Percentiles rank a stretch among this genome's conserved stretches.
These are phyloP conservation scores for Cystobasidium sp. DNA, from an alignment of 1,284 basidiomycete genomes.

Conservation along the genomic window DNA sequence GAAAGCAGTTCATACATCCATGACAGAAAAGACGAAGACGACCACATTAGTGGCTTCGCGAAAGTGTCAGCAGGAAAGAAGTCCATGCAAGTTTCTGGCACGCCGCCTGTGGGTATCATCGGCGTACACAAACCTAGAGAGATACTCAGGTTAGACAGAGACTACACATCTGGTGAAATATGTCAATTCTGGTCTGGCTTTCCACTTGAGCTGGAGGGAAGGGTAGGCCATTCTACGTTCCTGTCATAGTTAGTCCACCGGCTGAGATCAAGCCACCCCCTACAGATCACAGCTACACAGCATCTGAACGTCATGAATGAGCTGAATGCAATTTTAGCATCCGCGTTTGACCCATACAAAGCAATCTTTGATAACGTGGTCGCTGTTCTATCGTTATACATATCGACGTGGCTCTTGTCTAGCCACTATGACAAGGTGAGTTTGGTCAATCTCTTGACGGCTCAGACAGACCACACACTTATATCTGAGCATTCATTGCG, in stretches of 20 bases:
- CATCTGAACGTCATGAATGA: conserved; percentile 57
- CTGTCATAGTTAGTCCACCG: neutral
- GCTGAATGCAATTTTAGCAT: conserved; percentile 57
- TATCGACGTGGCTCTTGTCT: conserved; percentile 67
- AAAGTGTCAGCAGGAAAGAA: conserved; percentile 3
- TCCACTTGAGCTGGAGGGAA: conserved; percentile 59
- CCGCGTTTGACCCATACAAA: conserved; percentile 57
- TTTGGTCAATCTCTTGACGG: conserved; percentile 7
- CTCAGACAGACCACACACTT: neutral
- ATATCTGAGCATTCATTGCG: neutral
- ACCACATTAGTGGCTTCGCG: neutral
- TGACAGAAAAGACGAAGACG: neutral
- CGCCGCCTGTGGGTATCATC: conserved; percentile 46
- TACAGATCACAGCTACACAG: conserved; percentile 56
- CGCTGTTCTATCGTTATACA: conserved; percentile 72
- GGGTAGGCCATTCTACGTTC: conserved; percentile 52
- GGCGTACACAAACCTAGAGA: conserved; percentile 46
- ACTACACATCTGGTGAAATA: conserved; percentile 58
- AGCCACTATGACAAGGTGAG: conserved; percentile 77
- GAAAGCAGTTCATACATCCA: too few relatives aligned
- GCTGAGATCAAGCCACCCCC: neutral
- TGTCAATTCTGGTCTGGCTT: conserved; percentile 60
- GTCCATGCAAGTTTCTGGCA: conserved; percentile 46
- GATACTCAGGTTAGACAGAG: conserved; percentile 58
- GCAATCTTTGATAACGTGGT: conserved; percentile 61